phyloP scores from a whole-genome alignment of 176 grass and related monocot genomes.

The Triticum timopheevii region DNA sequence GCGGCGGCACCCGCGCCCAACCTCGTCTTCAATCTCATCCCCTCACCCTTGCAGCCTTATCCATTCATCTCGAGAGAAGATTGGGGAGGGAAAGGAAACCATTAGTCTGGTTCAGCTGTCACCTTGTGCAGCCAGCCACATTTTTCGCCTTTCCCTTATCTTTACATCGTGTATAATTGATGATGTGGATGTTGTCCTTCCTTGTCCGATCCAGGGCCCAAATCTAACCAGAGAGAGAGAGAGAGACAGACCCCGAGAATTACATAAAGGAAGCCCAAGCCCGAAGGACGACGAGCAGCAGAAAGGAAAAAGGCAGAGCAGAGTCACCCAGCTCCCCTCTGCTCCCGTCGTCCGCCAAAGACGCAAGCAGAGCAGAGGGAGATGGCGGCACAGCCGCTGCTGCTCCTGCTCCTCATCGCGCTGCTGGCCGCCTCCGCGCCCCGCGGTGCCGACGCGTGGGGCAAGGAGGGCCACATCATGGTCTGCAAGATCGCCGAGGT shows the following conservation, averaged over 20 bases:
- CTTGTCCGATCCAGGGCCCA: no score
- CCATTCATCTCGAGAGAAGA: no score
- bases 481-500: constrained; percentile 94
- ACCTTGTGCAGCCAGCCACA: no score
- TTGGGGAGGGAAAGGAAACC: no score
- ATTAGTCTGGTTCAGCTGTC: no score
- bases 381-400: background rate
- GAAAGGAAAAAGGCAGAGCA: background rate
- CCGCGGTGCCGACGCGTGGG: constrained; percentile 50
- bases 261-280: background rate
- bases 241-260: no score
- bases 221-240: background rate
- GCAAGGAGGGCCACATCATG: constrained; percentile 96
- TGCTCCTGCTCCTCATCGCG: constrained; percentile 33
- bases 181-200: no score
- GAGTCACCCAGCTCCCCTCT: background rate
- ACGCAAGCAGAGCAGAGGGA: background rate
- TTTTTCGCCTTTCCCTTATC: no score
- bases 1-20: no score
- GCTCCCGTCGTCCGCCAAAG: background rate
- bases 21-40: no score
- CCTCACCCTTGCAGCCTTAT: no score
- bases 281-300: background rate
- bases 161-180: no score
- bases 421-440: constrained; percentile 15